Conservation (phyloP, 768 basidiomycete species). For the Paxillus rubicundulus region DNA sequence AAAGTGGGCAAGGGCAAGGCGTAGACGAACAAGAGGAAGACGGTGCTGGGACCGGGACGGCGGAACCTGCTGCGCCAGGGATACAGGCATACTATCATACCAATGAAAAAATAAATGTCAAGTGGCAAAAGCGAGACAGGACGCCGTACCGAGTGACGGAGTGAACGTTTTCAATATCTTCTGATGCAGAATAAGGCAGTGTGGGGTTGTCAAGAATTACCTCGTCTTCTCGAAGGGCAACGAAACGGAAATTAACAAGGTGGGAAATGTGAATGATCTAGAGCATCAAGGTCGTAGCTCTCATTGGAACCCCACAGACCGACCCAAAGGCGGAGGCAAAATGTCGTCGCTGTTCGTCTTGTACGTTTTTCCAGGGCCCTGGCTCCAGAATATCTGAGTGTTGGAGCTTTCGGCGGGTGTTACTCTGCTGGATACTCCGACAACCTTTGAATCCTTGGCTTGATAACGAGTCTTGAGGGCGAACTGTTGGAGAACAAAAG, state of each 20-base stretch:
- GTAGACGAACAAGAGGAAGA: too few relatives aligned
- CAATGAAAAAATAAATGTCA: too few relatives aligned
- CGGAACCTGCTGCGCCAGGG: constrained; percentile 10
- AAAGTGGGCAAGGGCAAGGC: constrained; percentile 6
- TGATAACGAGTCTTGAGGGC: background rate
- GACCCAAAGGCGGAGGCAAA: background rate
- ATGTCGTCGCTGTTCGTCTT: background rate
- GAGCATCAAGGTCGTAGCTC: background rate
- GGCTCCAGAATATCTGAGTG: too few relatives aligned
- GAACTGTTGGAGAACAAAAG: constrained; percentile 1
- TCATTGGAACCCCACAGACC: constrained; percentile 6
- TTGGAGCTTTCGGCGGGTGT: too few relatives aligned
- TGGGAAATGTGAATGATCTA: background rate
- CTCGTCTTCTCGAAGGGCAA: background rate
- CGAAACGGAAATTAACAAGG: background rate
- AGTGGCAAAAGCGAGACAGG: too few relatives aligned
- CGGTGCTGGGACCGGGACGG: too few relatives aligned
- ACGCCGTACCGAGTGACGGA: too few relatives aligned
- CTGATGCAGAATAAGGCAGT: background rate
- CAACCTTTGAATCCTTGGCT: background rate
- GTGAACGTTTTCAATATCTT: background rate
- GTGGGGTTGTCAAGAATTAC: background rate
- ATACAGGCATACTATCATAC: constrained; percentile 62
- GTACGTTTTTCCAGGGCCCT: background rate
- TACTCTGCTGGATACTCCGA: too few relatives aligned